Base-by-base conservation (phyloP, 352 stramenopile species). In the Phytophthora brassicae region DNA sequence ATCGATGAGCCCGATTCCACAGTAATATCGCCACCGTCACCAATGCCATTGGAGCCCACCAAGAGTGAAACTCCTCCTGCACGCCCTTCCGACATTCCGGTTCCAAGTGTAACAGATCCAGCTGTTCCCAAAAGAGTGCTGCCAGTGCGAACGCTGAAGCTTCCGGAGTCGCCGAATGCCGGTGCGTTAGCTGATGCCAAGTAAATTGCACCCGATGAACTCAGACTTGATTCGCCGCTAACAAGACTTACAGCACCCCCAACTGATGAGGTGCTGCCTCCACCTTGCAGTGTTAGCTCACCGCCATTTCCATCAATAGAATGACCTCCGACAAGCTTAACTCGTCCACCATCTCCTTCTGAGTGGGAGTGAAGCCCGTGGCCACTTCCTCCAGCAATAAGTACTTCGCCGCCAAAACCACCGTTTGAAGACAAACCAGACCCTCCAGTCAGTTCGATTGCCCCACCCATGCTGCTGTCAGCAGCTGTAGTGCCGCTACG, bases 11-110 rank as follows among this genome's bases (percentile, higher is more conserved):
- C 84, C 19, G 77, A 76, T 23, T 65, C n/a, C 4, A 94, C 38
- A 52, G 44, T 64, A 26, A 94, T 75, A 35, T 65, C 57, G 16
- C 81, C 79, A 20, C 82, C 84, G 56, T 88, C 74, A 4, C 75
- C 75, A 64, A 67, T 56, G 5, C 42, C 65, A 67, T 70, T 86
- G 20, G 62, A 53, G 33, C 79, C 78, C 22, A 90, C 66, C 14
- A 54, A 23, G 12, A 89, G 26, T 12, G 47, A 62, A 46, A 89
- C 60, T 29, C 50, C 62, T 8, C 84, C 84, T 39, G 76, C 70
- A 26, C 48, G 36, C 20, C 69, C 54, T 54, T 77, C 57, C 22
- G 76, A 79, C 22, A 50, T 50, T 24, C 84, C 81, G 31, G 79
- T 90, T 26, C 16, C 42, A 41, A 93, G 59, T 4, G 54, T 55